Percentiles rank a stretch among this genome's conserved stretches.
These are phyloP conservation scores for Withania somnifera DNA, from an alignment of 305 asterid species.

Conservation along the genomic window DNA sequence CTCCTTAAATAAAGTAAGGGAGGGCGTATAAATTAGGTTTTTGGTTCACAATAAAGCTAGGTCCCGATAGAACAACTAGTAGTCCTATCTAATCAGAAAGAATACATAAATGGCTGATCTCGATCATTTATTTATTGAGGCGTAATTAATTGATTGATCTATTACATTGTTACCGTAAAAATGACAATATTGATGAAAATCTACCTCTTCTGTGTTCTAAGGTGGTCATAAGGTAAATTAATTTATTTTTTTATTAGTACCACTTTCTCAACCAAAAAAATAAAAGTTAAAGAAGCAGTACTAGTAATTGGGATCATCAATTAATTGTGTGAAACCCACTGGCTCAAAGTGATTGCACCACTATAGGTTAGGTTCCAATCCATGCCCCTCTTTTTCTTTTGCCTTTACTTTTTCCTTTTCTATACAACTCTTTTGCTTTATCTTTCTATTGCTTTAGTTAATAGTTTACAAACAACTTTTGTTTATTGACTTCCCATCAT, in stretches of 20 bases:
- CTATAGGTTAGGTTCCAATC: not conserved
- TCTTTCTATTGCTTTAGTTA: not conserved
- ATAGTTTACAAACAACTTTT: not conserved
- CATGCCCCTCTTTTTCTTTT: not conserved
- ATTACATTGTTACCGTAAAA: not conserved
- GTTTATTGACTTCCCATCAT: not conserved
- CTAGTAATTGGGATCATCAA: not conserved
- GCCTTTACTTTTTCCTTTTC: not conserved
- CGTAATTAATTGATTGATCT: not conserved
- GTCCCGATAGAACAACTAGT: too few species aligned
- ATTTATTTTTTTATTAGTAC: not conserved
- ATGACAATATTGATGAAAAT: not conserved
- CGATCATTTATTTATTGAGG: not conserved
- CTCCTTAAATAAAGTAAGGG: too few species aligned
- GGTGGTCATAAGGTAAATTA: not conserved
- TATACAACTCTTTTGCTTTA: not conserved
- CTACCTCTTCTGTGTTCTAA: not conserved
- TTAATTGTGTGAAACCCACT: not conserved
- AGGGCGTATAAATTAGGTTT: too few species aligned
- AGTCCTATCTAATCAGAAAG: too few species aligned
- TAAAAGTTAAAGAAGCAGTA: not conserved
- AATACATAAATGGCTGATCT: not conserved
- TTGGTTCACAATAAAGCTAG: too few species aligned
- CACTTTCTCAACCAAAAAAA: not conserved
- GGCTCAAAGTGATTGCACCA: not conserved